phyloP scores from a whole-genome alignment of 2,329 filamentous ascomycete genomes.

The Aspergillus vadensis region DNA sequence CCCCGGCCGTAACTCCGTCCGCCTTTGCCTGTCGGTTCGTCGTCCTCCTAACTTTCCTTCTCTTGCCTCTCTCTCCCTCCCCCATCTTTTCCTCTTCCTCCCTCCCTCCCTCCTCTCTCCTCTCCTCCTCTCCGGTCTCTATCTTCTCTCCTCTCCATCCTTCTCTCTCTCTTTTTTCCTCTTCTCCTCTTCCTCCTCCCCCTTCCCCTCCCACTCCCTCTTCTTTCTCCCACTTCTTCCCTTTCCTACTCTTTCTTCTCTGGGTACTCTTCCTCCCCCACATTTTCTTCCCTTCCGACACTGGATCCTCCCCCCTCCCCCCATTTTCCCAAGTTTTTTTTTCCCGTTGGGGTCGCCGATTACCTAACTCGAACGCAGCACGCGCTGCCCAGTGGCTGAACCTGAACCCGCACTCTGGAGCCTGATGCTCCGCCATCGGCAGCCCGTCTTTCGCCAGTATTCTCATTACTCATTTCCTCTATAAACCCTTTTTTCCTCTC shows the following conservation, averaged over 20 bases:
- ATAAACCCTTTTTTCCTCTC: conserved; percentile 12
- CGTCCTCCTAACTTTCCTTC: conserved; percentile 7
- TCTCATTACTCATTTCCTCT: conserved; percentile 22
- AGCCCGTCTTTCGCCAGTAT: conserved; percentile 20
- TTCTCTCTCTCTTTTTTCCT: conserved; percentile 16
- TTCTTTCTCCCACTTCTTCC: conserved; percentile 12
- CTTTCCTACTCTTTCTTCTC: conserved; percentile 14
- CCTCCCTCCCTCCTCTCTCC: conserved; percentile 12
- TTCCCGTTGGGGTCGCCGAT: conserved; percentile 10
- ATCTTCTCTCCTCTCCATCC: conserved; percentile 14
- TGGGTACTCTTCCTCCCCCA: conserved; percentile 2
- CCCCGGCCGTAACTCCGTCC: background rate
- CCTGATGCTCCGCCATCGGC: conserved; percentile 28
- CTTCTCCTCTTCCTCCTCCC: conserved; percentile 12
- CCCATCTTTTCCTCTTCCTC: conserved; percentile 11
- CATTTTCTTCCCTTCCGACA: background rate
- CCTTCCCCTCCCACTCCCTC: conserved; percentile 9
- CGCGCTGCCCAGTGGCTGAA: conserved; percentile 22
- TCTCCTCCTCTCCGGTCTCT: conserved; percentile 12
- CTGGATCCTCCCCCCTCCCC: conserved; percentile 8
- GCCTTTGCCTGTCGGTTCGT: background rate
- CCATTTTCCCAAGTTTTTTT: conserved; percentile 12
- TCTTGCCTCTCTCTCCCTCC: background rate
- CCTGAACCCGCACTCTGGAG: conserved; percentile 24
- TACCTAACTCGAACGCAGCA: conserved; percentile 20